Percentiles rank a stretch among this genome's conserved stretches.
These are phyloP conservation scores for Cenchrus americanus DNA, from an alignment of 176 grass and related monocot species.

Conservation along the genomic window DNA sequence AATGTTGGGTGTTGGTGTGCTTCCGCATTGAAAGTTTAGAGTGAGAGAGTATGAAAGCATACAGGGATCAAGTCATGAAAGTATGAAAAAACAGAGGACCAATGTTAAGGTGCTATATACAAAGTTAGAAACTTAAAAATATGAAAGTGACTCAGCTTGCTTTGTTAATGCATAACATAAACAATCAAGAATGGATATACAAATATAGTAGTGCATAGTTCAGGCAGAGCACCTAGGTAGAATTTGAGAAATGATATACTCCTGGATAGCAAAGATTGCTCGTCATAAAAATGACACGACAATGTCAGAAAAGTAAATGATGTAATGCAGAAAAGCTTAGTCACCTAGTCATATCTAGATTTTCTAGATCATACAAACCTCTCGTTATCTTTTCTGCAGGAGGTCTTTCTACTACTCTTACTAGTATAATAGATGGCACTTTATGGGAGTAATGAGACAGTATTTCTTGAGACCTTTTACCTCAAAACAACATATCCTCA, in stretches of 20 bases:
- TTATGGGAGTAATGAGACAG: background rate
- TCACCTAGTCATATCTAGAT: too few relatives aligned
- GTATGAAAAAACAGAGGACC: background rate
- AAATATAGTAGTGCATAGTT: background rate
- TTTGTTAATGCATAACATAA: constrained; percentile 2
- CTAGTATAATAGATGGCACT: background rate
- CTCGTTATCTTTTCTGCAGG: background rate
- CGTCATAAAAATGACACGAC: background rate
- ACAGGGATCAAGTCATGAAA: background rate
- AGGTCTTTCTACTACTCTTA: background rate
- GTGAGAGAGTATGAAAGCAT: background rate
- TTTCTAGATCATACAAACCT: too few relatives aligned
- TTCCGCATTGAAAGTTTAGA: background rate
- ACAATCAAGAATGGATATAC: background rate
- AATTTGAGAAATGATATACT: background rate
- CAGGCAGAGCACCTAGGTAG: background rate
- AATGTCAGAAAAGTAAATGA: constrained; percentile 11
- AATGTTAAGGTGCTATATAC: background rate
- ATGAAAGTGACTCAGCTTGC: background rate
- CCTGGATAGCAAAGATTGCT: background rate
- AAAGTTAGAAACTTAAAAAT: background rate
- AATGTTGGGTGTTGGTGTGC: background rate
- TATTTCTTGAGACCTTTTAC: background rate
- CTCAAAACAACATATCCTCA: background rate
- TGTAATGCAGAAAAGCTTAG: background rate